phyloP scores from a whole-genome alignment of 108 stramenopile genomes.

The Cyclotella baltica region DNA sequence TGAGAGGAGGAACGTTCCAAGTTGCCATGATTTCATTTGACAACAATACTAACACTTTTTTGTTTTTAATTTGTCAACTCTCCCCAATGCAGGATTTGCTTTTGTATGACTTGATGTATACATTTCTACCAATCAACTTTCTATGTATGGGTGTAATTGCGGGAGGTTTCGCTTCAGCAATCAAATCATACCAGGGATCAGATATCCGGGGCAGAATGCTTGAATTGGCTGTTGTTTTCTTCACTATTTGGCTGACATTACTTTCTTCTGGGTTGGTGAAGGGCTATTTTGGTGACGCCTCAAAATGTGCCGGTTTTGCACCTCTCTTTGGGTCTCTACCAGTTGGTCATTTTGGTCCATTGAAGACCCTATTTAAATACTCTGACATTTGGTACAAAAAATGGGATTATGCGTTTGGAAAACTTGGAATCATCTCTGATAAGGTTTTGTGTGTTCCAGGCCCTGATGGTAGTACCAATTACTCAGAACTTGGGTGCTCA shows the following conservation, averaged over 20 bases:
- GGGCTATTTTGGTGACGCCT: constrained; percentile 77
- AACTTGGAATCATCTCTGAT: constrained; percentile 33
- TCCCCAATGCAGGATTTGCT: constrained; percentile 59
- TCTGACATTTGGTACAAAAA: constrained; percentile 54
- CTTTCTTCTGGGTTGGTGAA: constrained; percentile 78
- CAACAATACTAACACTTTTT: not conserved
- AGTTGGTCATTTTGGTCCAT: not conserved
- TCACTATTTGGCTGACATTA: constrained; percentile 68
- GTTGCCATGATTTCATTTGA: no score
- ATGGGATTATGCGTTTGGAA: constrained; percentile 47
- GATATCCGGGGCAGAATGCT: constrained; percentile 83
- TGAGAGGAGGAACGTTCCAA: no score
- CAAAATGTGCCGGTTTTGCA: constrained; percentile 58
- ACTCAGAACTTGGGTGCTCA: constrained; percentile 59
- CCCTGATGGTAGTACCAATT: constrained; percentile 33
- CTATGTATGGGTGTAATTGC: constrained; percentile 76
- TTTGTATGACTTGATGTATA: constrained; percentile 77
- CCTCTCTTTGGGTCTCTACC: not conserved
- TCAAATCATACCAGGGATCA: constrained; percentile 70
- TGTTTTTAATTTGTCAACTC: not conserved
- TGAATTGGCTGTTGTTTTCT: constrained; percentile 69
- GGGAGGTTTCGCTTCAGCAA: constrained; percentile 71
- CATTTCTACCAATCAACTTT: constrained; percentile 73
- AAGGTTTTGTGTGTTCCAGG: constrained; percentile 29
- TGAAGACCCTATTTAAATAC: constrained; percentile 16